Evolutionary conservation across 495 filamentous ascomycete genomes (phyloP).

Genomic region (Tuber microsphaerosporum): DNA sequence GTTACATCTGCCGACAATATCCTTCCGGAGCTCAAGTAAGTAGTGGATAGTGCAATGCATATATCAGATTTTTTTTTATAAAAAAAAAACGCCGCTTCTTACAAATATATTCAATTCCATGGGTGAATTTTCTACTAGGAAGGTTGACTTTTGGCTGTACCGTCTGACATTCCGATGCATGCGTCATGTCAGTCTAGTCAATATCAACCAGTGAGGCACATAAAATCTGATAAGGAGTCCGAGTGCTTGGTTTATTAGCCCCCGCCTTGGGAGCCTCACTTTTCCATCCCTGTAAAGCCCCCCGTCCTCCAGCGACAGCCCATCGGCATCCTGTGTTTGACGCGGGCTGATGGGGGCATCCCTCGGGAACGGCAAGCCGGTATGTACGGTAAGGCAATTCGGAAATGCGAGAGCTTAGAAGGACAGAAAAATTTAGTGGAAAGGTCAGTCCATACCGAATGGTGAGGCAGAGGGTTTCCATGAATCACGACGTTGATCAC

Average conservation of each 20-base stretch:
- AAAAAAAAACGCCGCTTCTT: background rate
- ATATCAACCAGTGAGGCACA: background rate
- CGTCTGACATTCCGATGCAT: background rate
- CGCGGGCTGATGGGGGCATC: background rate
- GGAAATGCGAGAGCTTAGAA: background rate
- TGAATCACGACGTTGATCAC: background rate
- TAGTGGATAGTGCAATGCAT: constrained; percentile 8
- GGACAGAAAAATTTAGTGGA: background rate
- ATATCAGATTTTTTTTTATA: background rate
- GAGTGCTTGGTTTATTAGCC: background rate
- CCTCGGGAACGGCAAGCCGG: background rate
- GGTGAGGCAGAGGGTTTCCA: background rate
- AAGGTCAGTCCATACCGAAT: background rate
- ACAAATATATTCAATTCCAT: constrained; percentile 2
- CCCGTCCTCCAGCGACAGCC: background rate
- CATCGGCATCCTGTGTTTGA: constrained; percentile 3
- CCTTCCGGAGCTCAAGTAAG: constrained; percentile 5
- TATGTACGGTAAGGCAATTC: background rate
- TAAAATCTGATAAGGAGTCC: background rate
- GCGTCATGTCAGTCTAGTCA: background rate
- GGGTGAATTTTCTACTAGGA: background rate
- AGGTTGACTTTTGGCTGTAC: background rate
- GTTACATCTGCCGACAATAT: constrained; percentile 12
- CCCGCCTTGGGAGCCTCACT: background rate
- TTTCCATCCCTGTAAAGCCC: background rate